Evolutionary conservation across 1,284 basidiomycete genomes (phyloP).

Genomic region (Caloboletus firmus): DNA sequence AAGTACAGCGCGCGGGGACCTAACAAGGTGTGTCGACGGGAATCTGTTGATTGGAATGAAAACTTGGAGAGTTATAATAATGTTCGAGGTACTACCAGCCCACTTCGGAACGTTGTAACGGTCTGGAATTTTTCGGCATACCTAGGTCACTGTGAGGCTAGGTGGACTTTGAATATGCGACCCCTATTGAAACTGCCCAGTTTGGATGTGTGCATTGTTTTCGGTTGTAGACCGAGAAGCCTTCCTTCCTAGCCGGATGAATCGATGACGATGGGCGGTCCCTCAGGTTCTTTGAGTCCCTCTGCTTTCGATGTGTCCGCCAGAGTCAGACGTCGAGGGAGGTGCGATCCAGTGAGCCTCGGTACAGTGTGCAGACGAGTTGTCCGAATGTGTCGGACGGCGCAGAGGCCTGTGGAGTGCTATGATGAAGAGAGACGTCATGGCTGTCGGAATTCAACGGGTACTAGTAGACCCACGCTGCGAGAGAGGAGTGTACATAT

Average conservation of each 20-base stretch:
- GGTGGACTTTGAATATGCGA: too few relatives aligned
- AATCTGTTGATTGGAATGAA: too few relatives aligned
- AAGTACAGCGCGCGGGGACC: too few relatives aligned
- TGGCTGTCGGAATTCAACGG: conserved; percentile 4
- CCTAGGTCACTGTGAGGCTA: too few relatives aligned
- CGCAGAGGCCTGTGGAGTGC: conserved; percentile 32
- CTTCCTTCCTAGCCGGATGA: too few relatives aligned
- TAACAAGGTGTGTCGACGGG: too few relatives aligned
- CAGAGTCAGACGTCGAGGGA: conserved; percentile 6
- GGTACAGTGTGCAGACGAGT: background rate
- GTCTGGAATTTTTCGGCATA: too few relatives aligned
- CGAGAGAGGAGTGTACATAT: background rate
- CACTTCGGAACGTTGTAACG: too few relatives aligned
- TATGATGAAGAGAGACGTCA: conserved; percentile 19
- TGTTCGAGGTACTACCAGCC: too few relatives aligned
- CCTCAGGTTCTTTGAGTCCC: conserved; percentile 3
- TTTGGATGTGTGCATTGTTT: conserved; percentile 71
- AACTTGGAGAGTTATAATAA: too few relatives aligned
- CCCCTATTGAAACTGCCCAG: background rate
- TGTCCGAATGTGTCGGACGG: conserved; percentile 11
- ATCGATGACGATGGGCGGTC: conserved; percentile 42
- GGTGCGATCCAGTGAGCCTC: background rate
- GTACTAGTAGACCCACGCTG: background rate
- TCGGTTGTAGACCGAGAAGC: conserved; percentile 82
- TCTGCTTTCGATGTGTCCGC: background rate